phyloP scores from a whole-genome alignment of 73 alveolate species.

The Breviolum minutum region DNA sequence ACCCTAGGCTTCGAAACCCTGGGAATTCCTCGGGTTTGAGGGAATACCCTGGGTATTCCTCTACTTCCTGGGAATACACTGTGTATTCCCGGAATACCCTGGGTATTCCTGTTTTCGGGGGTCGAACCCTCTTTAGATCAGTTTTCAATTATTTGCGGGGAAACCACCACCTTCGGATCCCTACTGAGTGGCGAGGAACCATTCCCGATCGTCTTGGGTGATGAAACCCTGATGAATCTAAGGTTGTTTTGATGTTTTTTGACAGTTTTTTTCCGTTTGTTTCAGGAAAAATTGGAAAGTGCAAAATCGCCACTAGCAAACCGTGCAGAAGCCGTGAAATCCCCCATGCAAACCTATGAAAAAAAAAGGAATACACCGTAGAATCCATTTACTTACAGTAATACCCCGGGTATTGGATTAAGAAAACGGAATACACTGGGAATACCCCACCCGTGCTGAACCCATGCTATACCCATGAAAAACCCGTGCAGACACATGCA shows the following conservation, averaged over 20 bases:
- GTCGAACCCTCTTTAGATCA: too few relatives aligned
- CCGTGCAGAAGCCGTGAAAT: too few relatives aligned
- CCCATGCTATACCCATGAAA: neutral
- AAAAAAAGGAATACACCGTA: neutral
- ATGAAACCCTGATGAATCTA: too few relatives aligned
- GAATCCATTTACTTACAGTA: too few relatives aligned
- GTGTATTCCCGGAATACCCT: too few relatives aligned
- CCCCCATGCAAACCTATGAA: neutral
- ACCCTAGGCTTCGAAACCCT: too few relatives aligned
- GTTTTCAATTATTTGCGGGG: neutral
- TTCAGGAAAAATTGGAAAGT: neutral
- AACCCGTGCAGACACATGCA: neutral
- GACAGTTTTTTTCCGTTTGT: neutral
- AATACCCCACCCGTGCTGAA: neutral
- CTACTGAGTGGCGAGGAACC: neutral
- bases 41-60: too few relatives aligned
- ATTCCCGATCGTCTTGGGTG: neutral
- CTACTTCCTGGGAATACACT: too few relatives aligned
- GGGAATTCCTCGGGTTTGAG: too few relatives aligned
- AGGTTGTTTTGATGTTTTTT: neutral
- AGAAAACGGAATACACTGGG: neutral
- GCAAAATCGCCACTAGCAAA: too few relatives aligned
- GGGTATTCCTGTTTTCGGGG: too few relatives aligned
- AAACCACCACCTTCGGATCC: neutral
- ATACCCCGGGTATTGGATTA: neutral